Percentiles rank a stretch among this genome's conserved stretches.
Evolutionary conservation across 2,329 filamentous ascomycete species (phyloP).

Genomic region (Cladophialophora bantiana): DNA sequence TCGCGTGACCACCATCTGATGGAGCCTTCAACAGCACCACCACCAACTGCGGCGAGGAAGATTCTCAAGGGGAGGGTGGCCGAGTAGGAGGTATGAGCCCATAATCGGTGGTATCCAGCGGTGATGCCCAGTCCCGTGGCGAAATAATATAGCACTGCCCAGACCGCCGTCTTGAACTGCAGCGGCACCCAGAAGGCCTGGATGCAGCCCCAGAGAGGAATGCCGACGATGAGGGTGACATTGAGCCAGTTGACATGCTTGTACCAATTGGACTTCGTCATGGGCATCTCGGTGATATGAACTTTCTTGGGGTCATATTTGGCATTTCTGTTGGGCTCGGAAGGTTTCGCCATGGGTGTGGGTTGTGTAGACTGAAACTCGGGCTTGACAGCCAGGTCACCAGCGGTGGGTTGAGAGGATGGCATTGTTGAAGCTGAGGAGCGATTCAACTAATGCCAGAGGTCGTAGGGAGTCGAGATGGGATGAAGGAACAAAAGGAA

Average conservation of each 20-base stretch:
- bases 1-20: slow-evolving; percentile 89
- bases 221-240: slow-evolving; percentile 76
- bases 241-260: slow-evolving; percentile 96
- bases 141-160: slow-evolving; percentile 81
- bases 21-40: slow-evolving; percentile 83
- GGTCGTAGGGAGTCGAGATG: slow-evolving; percentile 6
- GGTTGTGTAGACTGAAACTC: slow-evolving; percentile 55
- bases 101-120: slow-evolving; percentile 80
- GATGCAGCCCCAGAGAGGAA: slow-evolving; percentile 76
- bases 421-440: slow-evolving; percentile 51
- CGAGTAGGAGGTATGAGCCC: slow-evolving; percentile 86
- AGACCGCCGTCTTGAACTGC: slow-evolving; percentile 73
- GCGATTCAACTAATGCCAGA: slow-evolving; percentile 26
- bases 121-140: slow-evolving; percentile 82
- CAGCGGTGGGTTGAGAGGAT: slow-evolving; percentile 58
- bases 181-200: slow-evolving; percentile 80
- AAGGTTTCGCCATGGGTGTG: slow-evolving; percentile 56
- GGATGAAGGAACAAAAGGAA: slow-evolving; percentile 17
- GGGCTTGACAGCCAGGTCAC: slow-evolving; percentile 58
- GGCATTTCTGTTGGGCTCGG: slow-evolving; percentile 60
- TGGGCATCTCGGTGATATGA: slow-evolving; percentile 83
- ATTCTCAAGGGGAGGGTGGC: slow-evolving; percentile 77
- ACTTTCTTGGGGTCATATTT: slow-evolving; percentile 72
- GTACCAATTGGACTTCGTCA: slow-evolving; percentile 84
- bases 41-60: slow-evolving; percentile 81